Evolutionary conservation across 1,284 basidiomycete species (phyloP).

Genomic region (Sparassis latifolia): DNA sequence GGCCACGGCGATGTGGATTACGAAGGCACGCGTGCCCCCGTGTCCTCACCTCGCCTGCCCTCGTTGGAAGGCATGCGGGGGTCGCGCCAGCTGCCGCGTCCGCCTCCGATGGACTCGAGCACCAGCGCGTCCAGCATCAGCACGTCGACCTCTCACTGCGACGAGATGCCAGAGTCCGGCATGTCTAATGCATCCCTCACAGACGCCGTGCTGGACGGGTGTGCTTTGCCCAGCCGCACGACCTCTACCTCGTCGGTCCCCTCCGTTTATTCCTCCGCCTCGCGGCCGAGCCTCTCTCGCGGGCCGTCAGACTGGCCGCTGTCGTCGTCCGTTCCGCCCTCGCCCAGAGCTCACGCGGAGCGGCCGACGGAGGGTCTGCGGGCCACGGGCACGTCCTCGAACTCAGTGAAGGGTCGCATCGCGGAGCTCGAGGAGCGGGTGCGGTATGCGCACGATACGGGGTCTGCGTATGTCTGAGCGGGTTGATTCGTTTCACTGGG

Average conservation of each 20-base stretch:
- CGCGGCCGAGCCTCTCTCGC: neutral
- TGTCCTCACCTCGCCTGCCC: no score
- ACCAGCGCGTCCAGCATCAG: no score
- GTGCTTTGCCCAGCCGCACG: no score
- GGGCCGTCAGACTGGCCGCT: neutral
- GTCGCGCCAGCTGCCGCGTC: conserved; percentile 14
- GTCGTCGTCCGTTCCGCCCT: neutral
- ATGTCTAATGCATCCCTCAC: neutral
- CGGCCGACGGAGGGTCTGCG: conserved; percentile 6
- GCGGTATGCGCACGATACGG: conserved; percentile 4
- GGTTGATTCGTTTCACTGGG: no score
- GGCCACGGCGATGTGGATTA: conserved; percentile 1
- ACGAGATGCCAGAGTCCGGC: no score
- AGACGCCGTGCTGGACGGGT: neutral
- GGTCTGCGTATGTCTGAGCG: conserved; percentile 8
- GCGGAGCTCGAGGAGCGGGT: conserved; percentile 18
- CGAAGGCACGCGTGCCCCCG: neutral
- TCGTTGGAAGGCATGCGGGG: neutral
- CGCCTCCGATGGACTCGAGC: conserved; percentile 1
- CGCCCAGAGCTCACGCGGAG: neutral
- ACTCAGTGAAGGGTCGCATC: conserved; percentile 16
- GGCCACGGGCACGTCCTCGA: conserved; percentile 5
- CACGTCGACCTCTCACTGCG: no score
- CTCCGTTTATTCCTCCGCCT: neutral
- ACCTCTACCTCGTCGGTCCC: neutral